Conservation (phyloP, 2,329 filamentous ascomycete species). For the Diaporthe eres region DNA sequence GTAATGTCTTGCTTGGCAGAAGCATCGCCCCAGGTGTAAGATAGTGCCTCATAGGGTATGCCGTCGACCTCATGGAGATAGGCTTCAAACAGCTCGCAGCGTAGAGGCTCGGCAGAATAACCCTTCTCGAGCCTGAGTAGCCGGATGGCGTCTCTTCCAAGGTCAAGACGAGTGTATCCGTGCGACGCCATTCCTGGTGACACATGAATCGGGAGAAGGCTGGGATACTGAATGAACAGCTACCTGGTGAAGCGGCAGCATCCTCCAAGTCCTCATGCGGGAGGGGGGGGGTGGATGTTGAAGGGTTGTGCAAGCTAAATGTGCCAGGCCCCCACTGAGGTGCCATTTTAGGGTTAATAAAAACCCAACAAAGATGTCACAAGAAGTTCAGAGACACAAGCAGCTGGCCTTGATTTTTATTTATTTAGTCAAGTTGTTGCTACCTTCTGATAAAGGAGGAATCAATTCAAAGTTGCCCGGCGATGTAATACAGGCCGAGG, state of each 20-base stretch:
- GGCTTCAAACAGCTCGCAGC: constrained; percentile 25
- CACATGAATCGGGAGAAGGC: no score
- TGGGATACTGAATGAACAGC: no score
- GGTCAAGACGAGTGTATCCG: constrained; percentile 11
- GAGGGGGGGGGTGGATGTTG: no score
- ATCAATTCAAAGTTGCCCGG: no score
- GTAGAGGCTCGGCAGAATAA: not conserved
- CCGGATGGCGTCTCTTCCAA: constrained; percentile 20
- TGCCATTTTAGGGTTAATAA: not conserved
- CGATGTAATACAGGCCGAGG: no score
- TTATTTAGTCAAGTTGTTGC: no score
- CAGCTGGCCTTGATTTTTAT: no score
- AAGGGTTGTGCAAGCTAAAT: not conserved
- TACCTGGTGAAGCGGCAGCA: not conserved
- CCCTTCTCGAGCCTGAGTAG: constrained; percentile 6
- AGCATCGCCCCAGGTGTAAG: constrained; percentile 29
- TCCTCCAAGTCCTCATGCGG: not conserved
- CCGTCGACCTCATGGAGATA: constrained; percentile 12
- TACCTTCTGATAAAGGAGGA: no score
- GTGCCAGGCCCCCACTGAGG: not conserved
- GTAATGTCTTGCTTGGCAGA: not conserved
- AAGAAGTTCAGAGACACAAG: no score
- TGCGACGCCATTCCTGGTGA: not conserved
- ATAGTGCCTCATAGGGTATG: constrained; percentile 26
- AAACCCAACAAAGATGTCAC: no score